Conservation (phyloP, 2,329 filamentous ascomycete species). For the Penicillium sp. region DNA sequence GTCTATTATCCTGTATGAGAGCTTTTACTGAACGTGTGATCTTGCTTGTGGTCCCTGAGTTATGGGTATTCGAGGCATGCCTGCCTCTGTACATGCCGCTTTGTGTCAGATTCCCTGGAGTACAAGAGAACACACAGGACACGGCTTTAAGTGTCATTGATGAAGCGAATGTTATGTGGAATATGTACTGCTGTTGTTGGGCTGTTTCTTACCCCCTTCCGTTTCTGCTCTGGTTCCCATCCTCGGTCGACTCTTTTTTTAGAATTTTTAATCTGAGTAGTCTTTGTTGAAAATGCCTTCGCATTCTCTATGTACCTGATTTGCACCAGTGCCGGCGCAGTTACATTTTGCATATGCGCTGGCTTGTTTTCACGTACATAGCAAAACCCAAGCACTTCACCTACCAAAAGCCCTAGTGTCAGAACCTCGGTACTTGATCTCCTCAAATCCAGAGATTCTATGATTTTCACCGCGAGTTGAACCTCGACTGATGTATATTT, state of each 20-base stretch:
- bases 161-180: slow-evolving; percentile 4
- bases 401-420: background rate
- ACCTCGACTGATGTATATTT: too few species aligned
- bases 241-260: background rate
- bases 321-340: slow-evolving; percentile 1
- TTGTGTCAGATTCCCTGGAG: background rate
- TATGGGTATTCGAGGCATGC: background rate
- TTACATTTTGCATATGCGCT: slow-evolving; percentile 10
- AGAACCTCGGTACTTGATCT: background rate
- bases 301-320: slow-evolving; percentile 13
- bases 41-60: too few species aligned
- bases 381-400: slow-evolving; percentile 10
- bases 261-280: background rate
- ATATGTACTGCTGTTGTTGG: background rate
- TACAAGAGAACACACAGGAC: background rate
- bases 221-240: background rate
- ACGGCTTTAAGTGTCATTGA: background rate
- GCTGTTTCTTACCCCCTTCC: background rate
- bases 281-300: background rate
- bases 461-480: too few species aligned
- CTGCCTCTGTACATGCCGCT: slow-evolving; percentile 16
- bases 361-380: slow-evolving; percentile 16
- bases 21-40: too few species aligned
- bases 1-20: too few species aligned
- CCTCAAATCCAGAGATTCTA: background rate